Base-by-base conservation (phyloP, 306 rosid species). In the Cucurbita ficifolia region DNA sequence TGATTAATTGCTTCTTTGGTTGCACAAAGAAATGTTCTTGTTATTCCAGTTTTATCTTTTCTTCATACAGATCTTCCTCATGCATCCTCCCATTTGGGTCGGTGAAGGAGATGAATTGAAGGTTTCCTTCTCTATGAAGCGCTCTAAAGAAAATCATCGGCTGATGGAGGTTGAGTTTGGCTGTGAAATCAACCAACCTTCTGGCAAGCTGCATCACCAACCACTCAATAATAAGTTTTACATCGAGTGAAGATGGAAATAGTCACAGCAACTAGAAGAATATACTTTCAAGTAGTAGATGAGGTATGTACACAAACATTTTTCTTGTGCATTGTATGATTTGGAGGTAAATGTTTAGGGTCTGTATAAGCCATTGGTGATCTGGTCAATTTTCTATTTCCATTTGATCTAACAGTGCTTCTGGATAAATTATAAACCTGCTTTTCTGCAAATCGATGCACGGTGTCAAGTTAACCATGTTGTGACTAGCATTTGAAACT, bases 151-250 rank as follows among this genome's bases (percentile, higher is more conserved):
- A 84, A 95, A 95, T 84, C 97, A 95, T 83, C 89, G 99, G 43
- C 77, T 95, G 46, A 87, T 95, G 99, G 97, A 95, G 83, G 91
- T 84, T 83, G 99, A 95, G 69, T 87, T 95, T 73, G 84, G 82
- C 57, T 87, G 88, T 83, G 97, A 85, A 72, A 76, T 89, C 77
- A 83, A 51, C 83, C 88, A 86, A 75, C 35, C 56, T 21, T 77
- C 96, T 57, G 92, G 91, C 77, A 80, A 85, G 73, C 81, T 54
- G 52, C 84, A 86, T 75, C 87, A 83, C 0, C 87, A 83, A 0
- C 81, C 81, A 64, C 83, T 85, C 78, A 86, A 75, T 56, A 86
- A 83, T 36, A 91, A 88, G 87, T 95, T 81, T 80, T 91, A 76
- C 85, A 84, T 95, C 17, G 99, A 95, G 83, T 95, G 87, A 91